Conservation (phyloP, 2,329 filamentous ascomycete genomes). For the Pseudogymnoascus sp. region DNA sequence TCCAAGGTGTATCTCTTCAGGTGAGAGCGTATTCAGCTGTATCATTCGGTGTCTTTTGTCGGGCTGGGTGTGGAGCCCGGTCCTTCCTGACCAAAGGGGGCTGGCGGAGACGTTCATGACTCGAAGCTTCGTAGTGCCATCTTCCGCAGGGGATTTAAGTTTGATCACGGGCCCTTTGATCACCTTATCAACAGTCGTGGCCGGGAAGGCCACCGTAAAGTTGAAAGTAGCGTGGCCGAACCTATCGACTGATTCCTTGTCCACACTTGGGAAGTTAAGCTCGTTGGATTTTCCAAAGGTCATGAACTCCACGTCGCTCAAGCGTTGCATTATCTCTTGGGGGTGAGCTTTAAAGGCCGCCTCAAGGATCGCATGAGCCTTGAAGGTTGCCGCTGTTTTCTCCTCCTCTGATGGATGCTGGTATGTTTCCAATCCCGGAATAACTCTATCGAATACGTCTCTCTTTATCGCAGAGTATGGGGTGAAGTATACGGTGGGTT, state of each 20-base stretch:
- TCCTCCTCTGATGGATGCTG: neutral
- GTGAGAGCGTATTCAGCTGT: neutral
- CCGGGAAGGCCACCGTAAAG: neutral
- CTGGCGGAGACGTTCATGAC: neutral
- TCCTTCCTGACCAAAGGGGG: neutral
- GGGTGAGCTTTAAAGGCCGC: neutral
- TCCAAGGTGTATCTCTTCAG: neutral
- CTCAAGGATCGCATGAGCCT: neutral
- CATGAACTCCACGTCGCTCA: neutral
- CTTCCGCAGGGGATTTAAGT: neutral
- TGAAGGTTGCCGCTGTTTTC: neutral
- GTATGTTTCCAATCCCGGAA: no score
- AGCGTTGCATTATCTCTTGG: neutral
- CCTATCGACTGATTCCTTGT: neutral
- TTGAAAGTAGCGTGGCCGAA: neutral
- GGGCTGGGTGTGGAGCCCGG: neutral
- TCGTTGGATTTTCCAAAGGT: neutral
- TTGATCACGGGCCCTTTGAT: neutral
- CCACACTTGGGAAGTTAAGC: neutral
- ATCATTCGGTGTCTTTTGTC: no score
- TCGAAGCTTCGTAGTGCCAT: neutral
- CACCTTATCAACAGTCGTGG: neutral
- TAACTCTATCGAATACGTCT: neutral
- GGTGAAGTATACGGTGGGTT: neutral
- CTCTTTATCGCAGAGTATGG: neutral